Evolutionary conservation across 495 filamentous ascomycete genomes (phyloP), one percentile per base, ranked within the genome.

Genomic region (Hypoxylon rickii): DNA sequence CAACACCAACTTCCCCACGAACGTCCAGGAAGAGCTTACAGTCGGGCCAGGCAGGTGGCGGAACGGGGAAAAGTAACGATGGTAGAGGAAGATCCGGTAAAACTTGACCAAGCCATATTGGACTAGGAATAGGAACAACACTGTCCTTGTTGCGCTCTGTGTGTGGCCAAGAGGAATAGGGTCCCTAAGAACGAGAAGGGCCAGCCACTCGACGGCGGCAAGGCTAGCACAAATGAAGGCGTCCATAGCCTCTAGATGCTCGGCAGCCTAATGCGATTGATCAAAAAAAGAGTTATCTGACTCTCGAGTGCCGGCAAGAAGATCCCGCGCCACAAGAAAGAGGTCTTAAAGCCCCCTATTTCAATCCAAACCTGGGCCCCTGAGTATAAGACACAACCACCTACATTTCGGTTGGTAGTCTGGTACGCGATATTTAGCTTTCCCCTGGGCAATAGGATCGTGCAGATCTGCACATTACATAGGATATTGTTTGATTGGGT

Each of bases 71-170:
- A 61, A 11, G 10, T 40, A 64, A 32, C 43, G 33, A 12, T 61
- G 64, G 44, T 61, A 64, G 33, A 67, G 32, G 47, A 61, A 46
- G 44, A 61, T 20, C 7, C 52, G 48, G 47, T 67, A 64, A 32
- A 61, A 10, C 34, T 60, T 66, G 24, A 54, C 8, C 41, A 47
- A 19, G 12, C 10, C 13, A 24, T 63, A 66, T 11, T 62, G 58
- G 21, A 38, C 7, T 2, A 41, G 16, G 47, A 54, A 61, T 16
- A 52, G 37, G 29, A 22, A 21, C 4, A 36, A 11, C 4, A 36
- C 13, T 1, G 17, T 36, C 31, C 36, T 29, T 2, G 17, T 5
- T 11, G 42, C 7, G 11, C n/a, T n/a, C n/a, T n/a, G n/a, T n/a
- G 6, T 11, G 17, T 46, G 22, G 31, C 29, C 31, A 13, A 12